Conservation (phyloP, 805 yeast species). For the Kluyveromyces dobzhanskii region DNA sequence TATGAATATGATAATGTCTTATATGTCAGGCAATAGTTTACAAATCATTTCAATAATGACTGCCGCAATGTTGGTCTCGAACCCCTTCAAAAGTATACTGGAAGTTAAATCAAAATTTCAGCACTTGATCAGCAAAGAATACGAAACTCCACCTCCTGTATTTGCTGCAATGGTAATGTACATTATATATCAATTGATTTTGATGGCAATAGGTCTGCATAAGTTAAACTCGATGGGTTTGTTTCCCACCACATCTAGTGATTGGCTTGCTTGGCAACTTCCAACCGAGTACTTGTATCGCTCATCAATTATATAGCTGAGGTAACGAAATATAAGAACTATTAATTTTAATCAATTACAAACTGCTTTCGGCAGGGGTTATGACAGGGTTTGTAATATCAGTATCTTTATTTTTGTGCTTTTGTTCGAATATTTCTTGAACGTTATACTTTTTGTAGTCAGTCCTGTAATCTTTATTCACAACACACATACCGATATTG, state of each 20-base stretch:
- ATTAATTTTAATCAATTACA: no score
- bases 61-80: conserved; percentile 74
- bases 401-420: conserved; percentile 14
- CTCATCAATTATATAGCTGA: not conserved
- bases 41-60: conserved; percentile 89
- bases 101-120: conserved; percentile 48
- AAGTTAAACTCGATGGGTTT: conserved; percentile 84
- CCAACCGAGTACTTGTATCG: conserved; percentile 18
- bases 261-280: conserved; percentile 85
- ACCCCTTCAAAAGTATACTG: conserved; percentile 67
- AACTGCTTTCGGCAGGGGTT: no score
- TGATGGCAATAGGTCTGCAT: conserved; percentile 71
- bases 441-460: conserved; percentile 63
- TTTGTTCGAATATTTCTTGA: conserved; percentile 62
- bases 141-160: conserved; percentile 17
- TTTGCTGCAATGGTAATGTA: conserved; percentile 39
- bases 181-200: conserved; percentile 39
- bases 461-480: conserved; percentile 46
- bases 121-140: conserved; percentile 32
- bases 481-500: conserved; percentile 81
- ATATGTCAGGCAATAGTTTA: conserved; percentile 84
- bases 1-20: conserved; percentile 83
- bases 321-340: no score
- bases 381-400: no score
- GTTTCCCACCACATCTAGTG: conserved; percentile 78